These are phyloP conservation scores for Penicillium bovifimosum DNA, from an alignment of 495 filamentous ascomycete genomes.

Conservation along the genomic window DNA sequence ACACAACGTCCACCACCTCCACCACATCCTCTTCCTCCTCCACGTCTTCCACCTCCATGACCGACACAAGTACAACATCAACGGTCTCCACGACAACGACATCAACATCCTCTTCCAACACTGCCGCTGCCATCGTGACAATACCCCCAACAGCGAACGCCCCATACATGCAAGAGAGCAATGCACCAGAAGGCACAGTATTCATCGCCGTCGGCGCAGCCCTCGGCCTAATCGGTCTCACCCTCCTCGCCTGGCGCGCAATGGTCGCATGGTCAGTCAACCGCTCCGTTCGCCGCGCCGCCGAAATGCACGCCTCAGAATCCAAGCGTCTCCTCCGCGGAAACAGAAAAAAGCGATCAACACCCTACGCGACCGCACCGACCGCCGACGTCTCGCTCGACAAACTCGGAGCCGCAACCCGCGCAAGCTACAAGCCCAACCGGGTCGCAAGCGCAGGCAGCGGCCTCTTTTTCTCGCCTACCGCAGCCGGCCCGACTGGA, in stretches of 20 bases:
- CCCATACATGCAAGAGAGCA: slow-evolving; percentile 93
- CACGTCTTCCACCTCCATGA: slow-evolving; percentile 13
- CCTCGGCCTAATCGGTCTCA: slow-evolving; percentile 72
- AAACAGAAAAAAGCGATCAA: slow-evolving; percentile 47
- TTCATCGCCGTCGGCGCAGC: slow-evolving; percentile 92
- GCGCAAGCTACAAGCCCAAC: slow-evolving; percentile 36
- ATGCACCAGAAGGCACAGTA: slow-evolving; percentile 85
- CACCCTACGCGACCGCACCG: slow-evolving; percentile 30
- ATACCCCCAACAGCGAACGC: slow-evolving; percentile 80
- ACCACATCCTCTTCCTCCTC: slow-evolving; percentile 18
- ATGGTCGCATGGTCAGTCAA: slow-evolving; percentile 90
- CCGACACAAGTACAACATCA: slow-evolving; percentile 14
- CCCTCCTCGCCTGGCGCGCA: slow-evolving; percentile 80
- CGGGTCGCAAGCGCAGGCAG: slow-evolving; percentile 45
- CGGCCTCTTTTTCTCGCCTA: slow-evolving; percentile 91
- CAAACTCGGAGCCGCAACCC: slow-evolving; percentile 39
- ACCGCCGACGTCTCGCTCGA: slow-evolving; percentile 54
- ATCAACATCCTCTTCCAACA: slow-evolving; percentile 25
- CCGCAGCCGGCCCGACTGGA: slow-evolving; percentile 52
- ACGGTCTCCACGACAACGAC: slow-evolving; percentile 25
- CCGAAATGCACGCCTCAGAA: slow-evolving; percentile 64
- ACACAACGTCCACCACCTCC: slow-evolving; percentile 22
- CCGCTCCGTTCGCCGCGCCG: slow-evolving; percentile 76
- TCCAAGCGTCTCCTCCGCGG: slow-evolving; percentile 55
- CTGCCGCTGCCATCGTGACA: slow-evolving; percentile 39